Evolutionary conservation across 106 monocot genomes (phyloP).

Genomic region (Vanilla planifolia): DNA sequence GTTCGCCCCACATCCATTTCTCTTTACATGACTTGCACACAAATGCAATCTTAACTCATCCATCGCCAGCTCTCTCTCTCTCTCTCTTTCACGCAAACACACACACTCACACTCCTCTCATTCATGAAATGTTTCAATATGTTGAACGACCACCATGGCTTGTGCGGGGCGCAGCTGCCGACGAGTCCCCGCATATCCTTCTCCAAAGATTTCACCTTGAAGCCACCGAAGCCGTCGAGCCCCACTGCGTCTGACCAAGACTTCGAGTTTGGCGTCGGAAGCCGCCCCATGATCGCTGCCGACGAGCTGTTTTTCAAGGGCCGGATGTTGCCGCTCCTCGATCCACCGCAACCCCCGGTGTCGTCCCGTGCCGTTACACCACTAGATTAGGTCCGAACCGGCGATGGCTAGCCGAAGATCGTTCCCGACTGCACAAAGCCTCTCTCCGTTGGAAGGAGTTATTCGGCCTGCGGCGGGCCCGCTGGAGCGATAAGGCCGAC

Average conservation of each 20-base stretch:
- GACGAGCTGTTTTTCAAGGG: conserved; percentile 81
- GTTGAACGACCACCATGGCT: conserved; percentile 27
- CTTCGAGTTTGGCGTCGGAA: conserved; percentile 69
- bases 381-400: conserved; percentile 38
- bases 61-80: no score
- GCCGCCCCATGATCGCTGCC: conserved; percentile 61
- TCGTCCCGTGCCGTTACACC: conserved; percentile 24
- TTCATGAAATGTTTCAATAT: conserved; percentile 66
- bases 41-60: no score
- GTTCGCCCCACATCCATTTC: no score
- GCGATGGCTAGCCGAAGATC: conserved; percentile 1
- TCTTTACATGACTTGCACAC: no score
- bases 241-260: conserved; percentile 18
- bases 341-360: background rate
- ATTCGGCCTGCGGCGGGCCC: conserved; percentile 32
- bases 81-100: no score
- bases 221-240: conserved; percentile 9
- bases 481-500: conserved; percentile 12
- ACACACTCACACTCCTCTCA: no score
- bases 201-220: conserved; percentile 63
- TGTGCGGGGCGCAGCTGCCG: conserved; percentile 5
- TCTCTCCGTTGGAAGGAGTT: conserved; percentile 44
- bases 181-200: conserved; percentile 71
- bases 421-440: conserved; percentile 10
- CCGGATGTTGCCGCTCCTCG: conserved; percentile 35